phyloP scores from a whole-genome alignment of 2,329 filamentous ascomycete species.

The Furcasterigmium furcatum region DNA sequence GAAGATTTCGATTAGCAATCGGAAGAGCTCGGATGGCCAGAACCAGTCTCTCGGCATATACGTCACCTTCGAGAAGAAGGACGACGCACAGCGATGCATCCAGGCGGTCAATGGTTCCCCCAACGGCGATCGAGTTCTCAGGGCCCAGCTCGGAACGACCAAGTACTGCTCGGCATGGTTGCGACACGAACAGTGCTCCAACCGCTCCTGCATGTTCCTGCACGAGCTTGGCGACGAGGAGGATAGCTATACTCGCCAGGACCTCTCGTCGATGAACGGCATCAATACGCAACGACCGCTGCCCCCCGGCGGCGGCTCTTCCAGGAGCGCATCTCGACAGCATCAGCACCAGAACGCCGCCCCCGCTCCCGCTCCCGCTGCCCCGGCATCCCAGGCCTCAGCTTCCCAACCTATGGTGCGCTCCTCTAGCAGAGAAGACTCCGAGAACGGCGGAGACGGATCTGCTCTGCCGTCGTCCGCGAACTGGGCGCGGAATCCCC shows the following conservation, averaged over 20 bases:
- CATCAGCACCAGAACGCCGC: slow-evolving; percentile 34
- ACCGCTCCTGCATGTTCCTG: slow-evolving; percentile 95
- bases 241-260: slow-evolving; percentile 92
- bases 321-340: slow-evolving; percentile 51
- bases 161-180: slow-evolving; percentile 99
- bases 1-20: slow-evolving; percentile 97
- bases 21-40: slow-evolving; percentile 71
- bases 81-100: slow-evolving; percentile 88
- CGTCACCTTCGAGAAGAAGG: slow-evolving; percentile 92
- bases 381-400: background rate
- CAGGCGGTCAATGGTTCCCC: slow-evolving; percentile 86
- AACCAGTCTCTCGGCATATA: slow-evolving; percentile 94
- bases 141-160: slow-evolving; percentile 81
- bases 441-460: slow-evolving; percentile 69
- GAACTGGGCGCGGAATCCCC: slow-evolving; percentile 80
- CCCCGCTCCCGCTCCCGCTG: slow-evolving; percentile 26
- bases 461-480: slow-evolving; percentile 92
- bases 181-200: slow-evolving; percentile 89
- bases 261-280: slow-evolving; percentile 91
- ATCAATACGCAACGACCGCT: slow-evolving; percentile 74
- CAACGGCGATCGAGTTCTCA: slow-evolving; percentile 82
- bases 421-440: slow-evolving; percentile 74
- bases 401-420: slow-evolving; percentile 65
- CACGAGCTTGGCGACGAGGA: slow-evolving; percentile 98
- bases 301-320: slow-evolving; percentile 46